Conservation (phyloP, 2,329 filamentous ascomycete species). For the Talaromyces sp. region DNA sequence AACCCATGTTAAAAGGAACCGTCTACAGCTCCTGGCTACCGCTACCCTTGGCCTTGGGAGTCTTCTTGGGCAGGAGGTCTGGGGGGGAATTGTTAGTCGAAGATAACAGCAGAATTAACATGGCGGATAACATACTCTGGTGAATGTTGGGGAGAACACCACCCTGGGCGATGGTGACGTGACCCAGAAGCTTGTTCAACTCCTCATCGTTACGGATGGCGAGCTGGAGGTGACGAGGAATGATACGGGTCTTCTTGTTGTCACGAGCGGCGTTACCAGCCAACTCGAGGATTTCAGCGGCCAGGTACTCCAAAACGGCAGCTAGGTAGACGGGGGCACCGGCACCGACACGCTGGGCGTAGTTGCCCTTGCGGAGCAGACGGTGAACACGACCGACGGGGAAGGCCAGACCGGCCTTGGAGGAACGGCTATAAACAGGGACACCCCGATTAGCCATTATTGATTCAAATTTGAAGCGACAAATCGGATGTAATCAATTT, state of each 20-base stretch:
- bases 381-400: conserved; percentile 98
- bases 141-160: conserved; percentile 97
- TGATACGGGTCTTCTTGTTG: conserved; percentile 99
- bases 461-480: too few relatives aligned
- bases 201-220: conserved; percentile 99
- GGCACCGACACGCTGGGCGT: conserved; percentile 98
- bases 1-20: conserved; percentile 52
- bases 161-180: conserved; percentile 96
- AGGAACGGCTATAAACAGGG: conserved; percentile 73
- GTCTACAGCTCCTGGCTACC: conserved; percentile 89
- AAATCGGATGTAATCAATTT: conserved; percentile 44
- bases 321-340: conserved; percentile 96
- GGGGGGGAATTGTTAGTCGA: conserved; percentile 16
- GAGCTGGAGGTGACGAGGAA: conserved; percentile 96
- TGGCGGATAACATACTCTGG: conserved; percentile 70
- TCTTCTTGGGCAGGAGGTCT: conserved; percentile 99
- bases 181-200: conserved; percentile 96
- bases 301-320: conserved; percentile 96
- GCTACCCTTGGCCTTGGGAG: conserved; percentile 83
- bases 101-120: not conserved
- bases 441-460: too few relatives aligned
- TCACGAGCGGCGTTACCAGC: conserved; percentile 98
- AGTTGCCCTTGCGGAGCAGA: conserved; percentile 99
- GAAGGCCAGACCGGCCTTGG: conserved; percentile 98
- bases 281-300: conserved; percentile 97